Conservation (phyloP, 495 filamentous ascomycete species). For the Pseudevernia furfuracea region DNA sequence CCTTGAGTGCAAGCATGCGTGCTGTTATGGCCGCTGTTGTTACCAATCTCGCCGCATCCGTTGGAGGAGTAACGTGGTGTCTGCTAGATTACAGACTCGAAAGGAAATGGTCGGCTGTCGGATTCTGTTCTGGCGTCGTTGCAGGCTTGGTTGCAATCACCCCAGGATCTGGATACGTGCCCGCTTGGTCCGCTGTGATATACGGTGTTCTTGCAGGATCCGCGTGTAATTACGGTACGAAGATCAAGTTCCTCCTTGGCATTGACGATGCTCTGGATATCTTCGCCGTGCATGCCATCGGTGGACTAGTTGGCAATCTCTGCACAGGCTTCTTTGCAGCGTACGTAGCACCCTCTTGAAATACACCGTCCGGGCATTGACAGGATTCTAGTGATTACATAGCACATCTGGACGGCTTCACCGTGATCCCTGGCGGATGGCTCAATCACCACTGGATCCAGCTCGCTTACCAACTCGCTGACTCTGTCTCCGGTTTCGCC, state of each 20-base stretch:
- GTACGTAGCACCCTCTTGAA: constrained; percentile 37
- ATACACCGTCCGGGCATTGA: constrained; percentile 15
- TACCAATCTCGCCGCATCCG: constrained; percentile 47
- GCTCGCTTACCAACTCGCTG: constrained; percentile 79
- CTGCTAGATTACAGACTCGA: constrained; percentile 90
- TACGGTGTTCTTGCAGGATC: constrained; percentile 78
- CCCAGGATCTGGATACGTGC: constrained; percentile 85
- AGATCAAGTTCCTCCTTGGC: constrained; percentile 82
- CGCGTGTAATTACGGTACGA: constrained; percentile 91
- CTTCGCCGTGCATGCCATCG: constrained; percentile 85
- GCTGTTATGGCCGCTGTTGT: constrained; percentile 55
- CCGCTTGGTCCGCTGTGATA: constrained; percentile 84
- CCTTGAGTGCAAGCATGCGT: constrained; percentile 81
- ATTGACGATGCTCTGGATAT: constrained; percentile 92
- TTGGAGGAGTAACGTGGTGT: constrained; percentile 93
- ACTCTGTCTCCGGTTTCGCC: constrained; percentile 70
- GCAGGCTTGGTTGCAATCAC: constrained; percentile 91
- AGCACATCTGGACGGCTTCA: constrained; percentile 73
- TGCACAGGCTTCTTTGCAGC: constrained; percentile 88
- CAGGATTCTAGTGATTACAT: constrained; percentile 60
- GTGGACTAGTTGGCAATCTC: constrained; percentile 83
- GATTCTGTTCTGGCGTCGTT: constrained; percentile 92
- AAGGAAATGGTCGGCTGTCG: constrained; percentile 93
- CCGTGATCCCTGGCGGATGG: constrained; percentile 74
- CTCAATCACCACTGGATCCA: constrained; percentile 87